Evolutionary conservation across 768 basidiomycete species (phyloP), one percentile per base, ranked within the genome.

Genomic region (Rhodosporidiobolus odoratus): DNA sequence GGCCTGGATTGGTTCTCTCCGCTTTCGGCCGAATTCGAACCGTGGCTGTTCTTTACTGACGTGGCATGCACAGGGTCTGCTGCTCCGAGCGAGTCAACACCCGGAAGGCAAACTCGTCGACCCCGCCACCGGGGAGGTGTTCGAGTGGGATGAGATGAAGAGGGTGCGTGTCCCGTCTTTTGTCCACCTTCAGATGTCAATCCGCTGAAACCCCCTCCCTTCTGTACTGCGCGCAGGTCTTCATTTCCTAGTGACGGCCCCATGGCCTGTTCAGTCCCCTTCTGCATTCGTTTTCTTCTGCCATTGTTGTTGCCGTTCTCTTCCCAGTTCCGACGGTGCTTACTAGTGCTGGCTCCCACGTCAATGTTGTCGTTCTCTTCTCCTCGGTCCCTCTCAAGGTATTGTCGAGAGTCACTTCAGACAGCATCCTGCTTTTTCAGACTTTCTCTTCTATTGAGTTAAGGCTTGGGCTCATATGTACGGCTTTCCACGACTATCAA

Each of bases 51-150:
- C 25, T 10, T 16, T 21, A 25, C 56, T 25, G n/a, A 27, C 52
- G 25, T 23, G 25, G n/a, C 54, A 37, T 41, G 1, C 17, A 27
- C 61, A 69, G 60, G 57, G 40, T 66, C 59, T 75, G 62, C 38
- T 62, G 35, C 38, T 78, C 38, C 72, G 77, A 48, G 73, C 62
- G 50, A 56, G 25, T n/a, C 74, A 95, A 91, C 91, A 89, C 10
- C 82, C 94, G 67, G 85, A 89, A 78, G 89, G 91, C 48, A 95
- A 95, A 89, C 89, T 97, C n/a, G 89, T 84, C 38, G 95, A 92
- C 78, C 94, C 92, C 4, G 83, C 88, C 40, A 88, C 91, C 1
- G 85, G 84, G 48, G 81, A 85, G 61, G 82, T 81, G 17, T 91
- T 87, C 76, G 81, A 85, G 38, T 88, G 90, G 75, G 79, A 80